Percentiles rank a stretch among this genome's conserved stretches.
phyloP scores from a whole-genome alignment of 257 asterid genomes.

The Handroanthus guayacan region DNA sequence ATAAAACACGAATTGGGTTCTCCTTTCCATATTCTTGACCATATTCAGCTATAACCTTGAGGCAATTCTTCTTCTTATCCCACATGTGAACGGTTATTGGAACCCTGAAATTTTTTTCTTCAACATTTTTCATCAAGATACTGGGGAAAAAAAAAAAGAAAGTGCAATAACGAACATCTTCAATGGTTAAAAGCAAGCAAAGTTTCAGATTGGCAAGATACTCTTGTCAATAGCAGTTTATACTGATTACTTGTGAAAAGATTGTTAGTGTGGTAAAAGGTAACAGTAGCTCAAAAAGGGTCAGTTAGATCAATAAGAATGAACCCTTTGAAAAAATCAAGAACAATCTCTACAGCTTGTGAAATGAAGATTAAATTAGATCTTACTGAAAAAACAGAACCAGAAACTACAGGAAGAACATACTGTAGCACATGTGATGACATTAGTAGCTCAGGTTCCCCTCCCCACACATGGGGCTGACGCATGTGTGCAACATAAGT shows the following conservation, averaged over 20 bases:
- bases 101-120: conserved; percentile 49
- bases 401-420: conserved; percentile 26
- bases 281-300: background rate
- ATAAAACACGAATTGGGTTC: conserved; percentile 68
- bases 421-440: conserved; percentile 72
- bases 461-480: conserved; percentile 80
- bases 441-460: conserved; percentile 83
- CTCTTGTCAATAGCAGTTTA: background rate
- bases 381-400: background rate
- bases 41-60: conserved; percentile 67
- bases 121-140: conserved; percentile 15
- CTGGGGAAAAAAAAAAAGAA: background rate
- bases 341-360: background rate
- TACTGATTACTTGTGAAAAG: background rate
- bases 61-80: conserved; percentile 62
- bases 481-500: conserved; percentile 65
- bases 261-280: background rate
- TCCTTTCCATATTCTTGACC: conserved; percentile 72
- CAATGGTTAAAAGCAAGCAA: background rate
- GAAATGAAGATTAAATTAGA: background rate
- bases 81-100: conserved; percentile 70
- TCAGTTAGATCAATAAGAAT: background rate
- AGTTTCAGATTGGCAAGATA: background rate
- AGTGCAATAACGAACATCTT: background rate
- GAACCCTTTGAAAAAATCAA: background rate